phyloP scores from a whole-genome alignment of 2,329 filamentous ascomycete species.

The Pseudogymnoascus sp. region DNA sequence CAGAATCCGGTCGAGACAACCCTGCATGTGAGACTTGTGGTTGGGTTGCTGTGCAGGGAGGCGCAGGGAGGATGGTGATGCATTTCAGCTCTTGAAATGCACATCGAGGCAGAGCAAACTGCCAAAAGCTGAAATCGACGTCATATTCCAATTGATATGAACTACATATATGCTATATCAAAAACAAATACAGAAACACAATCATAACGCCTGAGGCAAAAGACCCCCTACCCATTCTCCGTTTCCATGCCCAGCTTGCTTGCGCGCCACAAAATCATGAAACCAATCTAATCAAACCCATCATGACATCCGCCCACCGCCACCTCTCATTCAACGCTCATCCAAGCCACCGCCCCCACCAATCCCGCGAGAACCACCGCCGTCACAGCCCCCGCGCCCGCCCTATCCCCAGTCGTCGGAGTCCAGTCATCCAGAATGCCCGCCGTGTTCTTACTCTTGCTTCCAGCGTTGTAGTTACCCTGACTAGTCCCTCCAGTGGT shows the following conservation, averaged over 20 bases:
- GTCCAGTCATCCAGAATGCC: not conserved
- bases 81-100: too few relatives aligned
- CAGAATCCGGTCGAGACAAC: not conserved
- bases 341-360: conserved; percentile 30
- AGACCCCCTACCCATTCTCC: not conserved
- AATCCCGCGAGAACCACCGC: conserved; percentile 27
- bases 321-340: conserved; percentile 24
- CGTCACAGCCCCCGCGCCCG: conserved; percentile 36
- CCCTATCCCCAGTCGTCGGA: conserved; percentile 27
- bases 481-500: conserved; percentile 42
- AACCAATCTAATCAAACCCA: not conserved
- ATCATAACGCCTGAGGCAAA: too few relatives aligned
- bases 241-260: too few relatives aligned
- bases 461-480: conserved; percentile 31
- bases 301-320: not conserved
- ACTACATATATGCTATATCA: not conserved
- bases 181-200: too few relatives aligned
- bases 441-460: not conserved
- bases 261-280: not conserved
- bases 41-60: too few relatives aligned
- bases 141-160: not conserved
- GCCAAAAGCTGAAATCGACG: too few relatives aligned
- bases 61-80: too few relatives aligned
- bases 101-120: too few relatives aligned
- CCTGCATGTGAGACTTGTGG: not conserved